These are phyloP conservation scores for Coemansia sp. DNA, from an alignment of 192 early-diverging fungal species.

Conservation along the genomic window DNA sequence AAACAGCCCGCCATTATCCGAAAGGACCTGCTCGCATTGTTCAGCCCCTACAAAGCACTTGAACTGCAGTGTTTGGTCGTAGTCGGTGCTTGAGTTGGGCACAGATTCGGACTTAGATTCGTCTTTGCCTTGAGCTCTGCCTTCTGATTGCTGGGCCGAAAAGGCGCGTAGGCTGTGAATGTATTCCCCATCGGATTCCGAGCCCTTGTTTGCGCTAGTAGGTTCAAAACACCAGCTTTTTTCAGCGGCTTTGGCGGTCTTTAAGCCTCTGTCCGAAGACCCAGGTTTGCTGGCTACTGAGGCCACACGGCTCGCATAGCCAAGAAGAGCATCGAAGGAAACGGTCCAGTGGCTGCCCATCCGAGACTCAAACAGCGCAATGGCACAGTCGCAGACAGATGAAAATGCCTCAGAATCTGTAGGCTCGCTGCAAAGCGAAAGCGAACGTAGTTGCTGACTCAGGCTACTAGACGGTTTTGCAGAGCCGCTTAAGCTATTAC, in stretches of 20 bases:
- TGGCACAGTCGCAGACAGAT: not conserved
- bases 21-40: conserved; percentile 11
- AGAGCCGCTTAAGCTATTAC: not conserved
- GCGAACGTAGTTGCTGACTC: conserved; percentile 4
- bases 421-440: conserved; percentile 7
- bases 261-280: not conserved
- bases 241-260: not conserved
- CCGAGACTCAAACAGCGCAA: not conserved
- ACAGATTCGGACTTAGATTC: not conserved
- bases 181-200: not conserved
- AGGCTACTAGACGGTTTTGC: not conserved
- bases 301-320: not conserved
- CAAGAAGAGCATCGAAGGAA: not conserved
- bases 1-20: conserved; percentile 20
- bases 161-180: not conserved
- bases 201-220: not conserved
- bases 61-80: not conserved
- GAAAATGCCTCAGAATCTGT: conserved; percentile 6
- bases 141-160: not conserved
- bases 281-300: not conserved
- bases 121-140: not conserved
- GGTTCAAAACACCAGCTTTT: not conserved
- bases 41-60: not conserved
- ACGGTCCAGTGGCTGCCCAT: not conserved
- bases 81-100: not conserved